Evolutionary conservation across 305 asterid species (phyloP).

Genomic region (Fraxinus velutina): DNA sequence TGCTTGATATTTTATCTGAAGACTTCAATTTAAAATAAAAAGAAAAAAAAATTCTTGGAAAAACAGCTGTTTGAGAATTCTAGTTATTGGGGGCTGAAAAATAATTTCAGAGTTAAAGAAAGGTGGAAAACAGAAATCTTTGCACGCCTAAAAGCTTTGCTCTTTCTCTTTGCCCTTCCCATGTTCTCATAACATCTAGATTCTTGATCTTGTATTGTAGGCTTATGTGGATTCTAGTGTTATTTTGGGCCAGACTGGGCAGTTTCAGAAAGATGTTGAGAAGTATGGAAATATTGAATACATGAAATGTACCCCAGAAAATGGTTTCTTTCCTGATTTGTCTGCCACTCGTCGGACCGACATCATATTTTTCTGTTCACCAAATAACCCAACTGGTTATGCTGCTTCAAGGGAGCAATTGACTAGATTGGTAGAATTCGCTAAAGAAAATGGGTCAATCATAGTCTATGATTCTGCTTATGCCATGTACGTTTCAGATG

Average conservation of each 20-base stretch:
- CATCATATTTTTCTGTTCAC: slow-evolving; percentile 81
- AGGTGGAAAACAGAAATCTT: not conserved
- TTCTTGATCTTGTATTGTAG: slow-evolving; percentile 31
- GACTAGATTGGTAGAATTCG: slow-evolving; percentile 77
- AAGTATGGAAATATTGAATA: slow-evolving; percentile 82
- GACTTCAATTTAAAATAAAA: not conserved
- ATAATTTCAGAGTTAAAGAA: not conserved
- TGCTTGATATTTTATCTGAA: not conserved
- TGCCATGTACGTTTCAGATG: slow-evolving; percentile 92
- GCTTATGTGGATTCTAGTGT: slow-evolving; percentile 97
- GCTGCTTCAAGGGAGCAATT: slow-evolving; percentile 92
- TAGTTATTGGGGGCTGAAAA: not conserved
- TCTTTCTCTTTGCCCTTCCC: not conserved
- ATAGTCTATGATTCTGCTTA: slow-evolving; percentile 92
- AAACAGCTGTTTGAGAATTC: not conserved
- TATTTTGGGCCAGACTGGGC: slow-evolving; percentile 90
- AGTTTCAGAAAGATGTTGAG: slow-evolving; percentile 74
- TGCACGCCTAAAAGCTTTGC: not conserved
- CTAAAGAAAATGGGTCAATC: slow-evolving; percentile 87
- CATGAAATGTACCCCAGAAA: slow-evolving; percentile 91
- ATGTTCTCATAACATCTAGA: slow-evolving; percentile 10
- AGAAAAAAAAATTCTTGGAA: not conserved
- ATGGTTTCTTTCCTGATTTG: slow-evolving; percentile 82
- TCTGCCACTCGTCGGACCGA: slow-evolving; percentile 59
- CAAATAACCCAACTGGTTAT: slow-evolving; percentile 90